Evolutionary conservation across 2,329 filamentous ascomycete genomes (phyloP), one percentile per base, ranked within the genome.

Genomic region (Trichoderma aggressivum): DNA sequence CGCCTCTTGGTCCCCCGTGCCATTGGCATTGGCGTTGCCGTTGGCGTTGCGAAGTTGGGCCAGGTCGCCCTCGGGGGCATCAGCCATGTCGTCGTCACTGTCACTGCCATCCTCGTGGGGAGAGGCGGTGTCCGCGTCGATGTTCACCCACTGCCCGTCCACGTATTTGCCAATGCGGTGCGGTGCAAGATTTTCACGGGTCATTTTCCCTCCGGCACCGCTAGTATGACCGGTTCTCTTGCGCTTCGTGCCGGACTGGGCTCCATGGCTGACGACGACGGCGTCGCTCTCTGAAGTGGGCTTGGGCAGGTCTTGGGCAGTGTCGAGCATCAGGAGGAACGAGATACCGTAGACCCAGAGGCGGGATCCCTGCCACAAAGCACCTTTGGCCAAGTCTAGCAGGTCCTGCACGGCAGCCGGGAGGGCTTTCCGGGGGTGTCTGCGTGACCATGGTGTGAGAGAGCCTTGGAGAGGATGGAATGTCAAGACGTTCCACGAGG

Each of bases 301-400:
- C 47, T 78, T 76, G n/a, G 78, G 77, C 30, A 96, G 86, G 79
- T 97, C 91, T 76, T 88, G 87, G 24, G 88, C 88, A 34, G 97
- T 83, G 79, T 98, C 94, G 72, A 99, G 89, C 94, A 98, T 98
- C 83, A 93, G 94, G 28, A 99, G 81, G 87, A 94, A 98, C 1
- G 88, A 90, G 53, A 89, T 88, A 7, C 95, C 94, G 77, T 97
- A 98, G 24, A 98, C 82, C 94, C 95, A 98, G 8, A 95, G 82
- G 16, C 95, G 88, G 32, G 85, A 84, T 1, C 91, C 85, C 78
- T 97, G 92, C 94, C 95, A 98, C 50, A 97, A 81, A 30, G 90
- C 90, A 4, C 94, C 94, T 84, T 95, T 95, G 68, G 92, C 92
- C 55, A 93, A 86, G 79, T 97, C 94, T 72, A 91, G 89, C 28